Evolutionary conservation across 371 early-diverging fungal genomes (phyloP).

Genomic region (Apophysomyces trapeziformis): DNA sequence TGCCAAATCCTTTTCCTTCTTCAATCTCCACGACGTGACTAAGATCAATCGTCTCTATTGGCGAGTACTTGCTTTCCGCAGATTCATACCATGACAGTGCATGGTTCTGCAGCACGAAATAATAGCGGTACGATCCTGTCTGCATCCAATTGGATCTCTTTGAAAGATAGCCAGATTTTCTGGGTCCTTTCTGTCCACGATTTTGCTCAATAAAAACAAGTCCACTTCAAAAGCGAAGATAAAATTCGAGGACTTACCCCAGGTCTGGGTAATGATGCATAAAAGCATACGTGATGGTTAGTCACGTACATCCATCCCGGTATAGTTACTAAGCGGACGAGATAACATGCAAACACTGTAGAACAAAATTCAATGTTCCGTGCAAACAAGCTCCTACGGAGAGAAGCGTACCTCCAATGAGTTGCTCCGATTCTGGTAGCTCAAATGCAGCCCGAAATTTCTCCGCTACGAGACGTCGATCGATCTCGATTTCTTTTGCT

Average conservation of each 20-base stretch:
- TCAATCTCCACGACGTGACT: conserved; percentile 60
- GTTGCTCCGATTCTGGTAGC: conserved; percentile 20
- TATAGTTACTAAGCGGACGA: conserved; percentile 67
- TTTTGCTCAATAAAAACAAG: neutral
- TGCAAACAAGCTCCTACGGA: neutral
- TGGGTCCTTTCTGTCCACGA: conserved; percentile 46
- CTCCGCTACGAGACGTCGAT: neutral
- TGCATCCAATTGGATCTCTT: conserved; percentile 55
- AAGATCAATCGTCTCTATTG: conserved; percentile 66
- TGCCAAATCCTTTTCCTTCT: conserved; percentile 50
- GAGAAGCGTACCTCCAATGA: conserved; percentile 16
- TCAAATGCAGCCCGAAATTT: conserved; percentile 16
- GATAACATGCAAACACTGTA: conserved; percentile 74
- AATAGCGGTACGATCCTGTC: conserved; percentile 59
- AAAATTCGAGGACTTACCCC: conserved; percentile 15
- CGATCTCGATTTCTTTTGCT: conserved; percentile 19
- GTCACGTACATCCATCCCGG: conserved; percentile 78
- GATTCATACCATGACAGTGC: conserved; percentile 67
- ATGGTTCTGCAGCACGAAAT: conserved; percentile 70
- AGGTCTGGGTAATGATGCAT: conserved; percentile 63
- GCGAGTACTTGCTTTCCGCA: conserved; percentile 67
- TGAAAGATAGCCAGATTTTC: conserved; percentile 67
- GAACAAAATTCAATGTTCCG: neutral
- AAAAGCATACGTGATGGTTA: conserved; percentile 66
- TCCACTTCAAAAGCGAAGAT: conserved; percentile 28